Base-by-base conservation (phyloP, 2,329 filamentous ascomycete genomes). In the Fusarium algeriense region DNA sequence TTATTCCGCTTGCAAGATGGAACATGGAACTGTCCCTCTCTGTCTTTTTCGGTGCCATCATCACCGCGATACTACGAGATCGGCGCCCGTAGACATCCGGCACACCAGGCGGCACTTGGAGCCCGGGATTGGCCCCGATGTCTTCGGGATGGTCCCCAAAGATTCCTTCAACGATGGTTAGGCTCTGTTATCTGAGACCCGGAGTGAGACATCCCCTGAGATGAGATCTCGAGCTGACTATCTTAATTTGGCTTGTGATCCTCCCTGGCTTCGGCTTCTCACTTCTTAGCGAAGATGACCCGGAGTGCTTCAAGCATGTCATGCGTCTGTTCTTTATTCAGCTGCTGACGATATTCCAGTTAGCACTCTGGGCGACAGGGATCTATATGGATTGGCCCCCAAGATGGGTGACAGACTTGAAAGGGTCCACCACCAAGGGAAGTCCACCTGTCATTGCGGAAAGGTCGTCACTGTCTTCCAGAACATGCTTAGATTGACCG, bases 331-430 rank as follows among this genome's bases (percentile, higher is more conserved):
- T 50, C 46, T 26, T 35, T 49, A 14, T 52, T 64, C 68, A 64
- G 63, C 58, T 70, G 63, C 63, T 70, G 68, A 69, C 68, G 48
- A 59, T 46, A 68, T 64, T 56, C 37, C 34, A 32, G 45, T 49
- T 45, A 48, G 53, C 45, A 69, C 19, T 37, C 49, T 46, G 28
- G 45, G 43, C 41, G 41, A 32, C 68, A 71, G 64, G 68, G 68
- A 53, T 72, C 26, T 72, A 57, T 61, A 69, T 72, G 68, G 69
- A 58, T 6, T 6, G 56, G 55, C 26, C 60, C 68, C 68, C 41
- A 49, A 49, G 52, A 66, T 59, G 50, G 52, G 54, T 58, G 64
- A 55, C 60, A 48, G 64, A 54, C 54, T 46, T 45, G 41, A 56
- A 55, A 55, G 63, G 60, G 54, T 48, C 64, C 69, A 63, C 63